Base-by-base conservation (phyloP, 176 grass and related monocot genomes). In the Musa beccarii region DNA sequence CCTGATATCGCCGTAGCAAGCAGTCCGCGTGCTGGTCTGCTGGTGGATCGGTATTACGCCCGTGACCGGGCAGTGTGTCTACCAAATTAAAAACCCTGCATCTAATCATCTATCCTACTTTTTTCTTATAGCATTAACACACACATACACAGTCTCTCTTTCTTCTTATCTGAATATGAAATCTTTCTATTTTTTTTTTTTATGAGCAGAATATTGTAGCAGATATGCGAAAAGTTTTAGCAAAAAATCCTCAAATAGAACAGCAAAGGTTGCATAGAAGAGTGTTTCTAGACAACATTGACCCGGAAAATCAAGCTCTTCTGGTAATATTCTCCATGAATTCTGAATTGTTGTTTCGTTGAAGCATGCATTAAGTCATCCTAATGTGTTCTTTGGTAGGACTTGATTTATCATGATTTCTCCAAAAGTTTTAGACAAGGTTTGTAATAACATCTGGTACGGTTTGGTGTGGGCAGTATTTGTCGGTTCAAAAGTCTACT, bases 221-320 rank as follows among this genome's bases (percentile, higher is more conserved):
- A 20, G 95, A 99, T 81, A 99, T 99, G 95, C 84, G 95, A 77
- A 99, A 99, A 84, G 90, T 99, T 21, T 75, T 94, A 50, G 90
- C 95, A 28, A 99, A 99, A 73, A 90, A 89, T 89, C 86, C 87
- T 29, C 81, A 89, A 77, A 99, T 99, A 77, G 90, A 99, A 68
- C 95, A 99, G 55, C 86, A 99, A 76, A 94, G 85, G 63, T 72
- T 99, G 63, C 95, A 94, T 72, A 89, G 95, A 75, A 94, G 95
- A 83, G 90, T 99, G 78, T 94, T 99, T 78, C 82, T 99, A 76
- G 95, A 99, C 76, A 91, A 86, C 81, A 86, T 99, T 80, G 89
- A 99, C 87, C 88, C 86, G 16, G 92, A 91, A 82, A 94, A 82
- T 82, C 95, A 99, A 91, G 95, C 95, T 61, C 90, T 99, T 73